phyloP scores from a whole-genome alignment of 495 filamentous ascomycete genomes.

The Rhypophila decipiens region DNA sequence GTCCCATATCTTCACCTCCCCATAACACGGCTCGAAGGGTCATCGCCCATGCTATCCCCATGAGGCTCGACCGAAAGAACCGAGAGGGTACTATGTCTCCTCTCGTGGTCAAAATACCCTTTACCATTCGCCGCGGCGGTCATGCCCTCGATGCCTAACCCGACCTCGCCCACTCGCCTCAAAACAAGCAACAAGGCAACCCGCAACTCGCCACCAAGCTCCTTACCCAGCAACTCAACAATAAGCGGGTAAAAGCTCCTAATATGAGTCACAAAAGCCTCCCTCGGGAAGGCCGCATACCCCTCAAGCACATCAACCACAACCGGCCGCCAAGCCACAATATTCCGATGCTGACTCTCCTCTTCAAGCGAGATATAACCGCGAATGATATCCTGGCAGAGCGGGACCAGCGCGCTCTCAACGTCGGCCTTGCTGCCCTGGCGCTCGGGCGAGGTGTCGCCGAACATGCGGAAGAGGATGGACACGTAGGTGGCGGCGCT shows the following conservation, averaged over 20 bases:
- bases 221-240: slow-evolving; percentile 76
- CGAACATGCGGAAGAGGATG: slow-evolving; percentile 95
- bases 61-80: slow-evolving; percentile 8
- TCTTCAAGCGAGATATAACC: slow-evolving; percentile 81
- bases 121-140: slow-evolving; percentile 2
- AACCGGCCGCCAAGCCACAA: slow-evolving; percentile 92
- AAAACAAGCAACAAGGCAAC: slow-evolving; percentile 68
- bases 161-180: slow-evolving; percentile 74
- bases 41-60: slow-evolving; percentile 17
- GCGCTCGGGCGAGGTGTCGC: slow-evolving; percentile 76
- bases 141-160: slow-evolving; percentile 58
- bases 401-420: slow-evolving; percentile 83
- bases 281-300: slow-evolving; percentile 78
- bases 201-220: slow-evolving; percentile 72
- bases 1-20: slow-evolving; percentile 3
- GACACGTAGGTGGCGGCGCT: slow-evolving; percentile 88
- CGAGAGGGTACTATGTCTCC: slow-evolving; percentile 26
- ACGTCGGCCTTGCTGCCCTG: slow-evolving; percentile 70
- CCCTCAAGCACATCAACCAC: slow-evolving; percentile 97
- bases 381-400: slow-evolving; percentile 87
- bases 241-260: slow-evolving; percentile 77
- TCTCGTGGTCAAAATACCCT: slow-evolving; percentile 15
- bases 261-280: slow-evolving; percentile 74
- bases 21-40: slow-evolving; percentile 22
- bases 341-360: slow-evolving; percentile 91